Percentiles rank a stretch among this genome's conserved stretches.
Conservation (phyloP, 2,329 filamentous ascomycete genomes). For the Thelonectria olida region DNA sequence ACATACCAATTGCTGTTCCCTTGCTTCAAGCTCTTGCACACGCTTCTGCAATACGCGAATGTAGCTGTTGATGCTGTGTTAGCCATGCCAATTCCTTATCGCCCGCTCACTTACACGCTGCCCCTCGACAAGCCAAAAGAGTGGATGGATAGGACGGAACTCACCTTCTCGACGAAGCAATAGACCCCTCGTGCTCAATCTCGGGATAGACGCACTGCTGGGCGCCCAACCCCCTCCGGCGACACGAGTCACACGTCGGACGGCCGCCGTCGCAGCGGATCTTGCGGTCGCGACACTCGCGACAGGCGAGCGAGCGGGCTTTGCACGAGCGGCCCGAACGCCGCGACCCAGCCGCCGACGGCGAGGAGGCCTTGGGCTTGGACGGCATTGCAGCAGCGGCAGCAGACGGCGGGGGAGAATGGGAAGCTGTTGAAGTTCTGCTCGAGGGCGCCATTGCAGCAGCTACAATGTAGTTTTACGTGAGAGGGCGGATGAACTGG, state of each 20-base stretch:
- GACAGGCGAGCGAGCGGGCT: slow-evolving; percentile 39
- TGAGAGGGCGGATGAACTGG: neutral
- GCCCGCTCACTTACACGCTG: slow-evolving; percentile 12
- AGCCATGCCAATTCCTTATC: neutral
- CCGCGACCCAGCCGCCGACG: slow-evolving; percentile 27
- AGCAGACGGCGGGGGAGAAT: neutral
- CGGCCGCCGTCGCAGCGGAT: slow-evolving; percentile 41
- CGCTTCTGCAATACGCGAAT: slow-evolving; percentile 40
- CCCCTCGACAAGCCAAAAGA: neutral
- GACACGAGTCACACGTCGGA: slow-evolving; percentile 40
- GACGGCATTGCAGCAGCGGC: neutral
- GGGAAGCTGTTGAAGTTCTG: neutral
- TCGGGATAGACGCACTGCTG: slow-evolving; percentile 41
- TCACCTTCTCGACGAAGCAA: slow-evolving; percentile 40
- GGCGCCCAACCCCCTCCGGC: slow-evolving; percentile 33
- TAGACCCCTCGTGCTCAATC: slow-evolving; percentile 41
- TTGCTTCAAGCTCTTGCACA: slow-evolving; percentile 39
- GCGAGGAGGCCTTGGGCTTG: slow-evolving; percentile 4
- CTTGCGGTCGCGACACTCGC: slow-evolving; percentile 43
- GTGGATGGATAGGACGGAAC: slow-evolving; percentile 4
- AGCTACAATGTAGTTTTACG: too few relatives aligned
- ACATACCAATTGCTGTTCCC: slow-evolving; percentile 38
- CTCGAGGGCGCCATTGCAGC: too few relatives aligned
- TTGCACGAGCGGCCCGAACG: slow-evolving; percentile 38
- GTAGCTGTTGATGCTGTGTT: slow-evolving; percentile 26